A percentile compares a stretch with the other conserved stretches of the same genome.
phyloP scores from a whole-genome alignment of 2,329 filamentous ascomycete genomes.

The Neopestalotiopsis clavispora region DNA sequence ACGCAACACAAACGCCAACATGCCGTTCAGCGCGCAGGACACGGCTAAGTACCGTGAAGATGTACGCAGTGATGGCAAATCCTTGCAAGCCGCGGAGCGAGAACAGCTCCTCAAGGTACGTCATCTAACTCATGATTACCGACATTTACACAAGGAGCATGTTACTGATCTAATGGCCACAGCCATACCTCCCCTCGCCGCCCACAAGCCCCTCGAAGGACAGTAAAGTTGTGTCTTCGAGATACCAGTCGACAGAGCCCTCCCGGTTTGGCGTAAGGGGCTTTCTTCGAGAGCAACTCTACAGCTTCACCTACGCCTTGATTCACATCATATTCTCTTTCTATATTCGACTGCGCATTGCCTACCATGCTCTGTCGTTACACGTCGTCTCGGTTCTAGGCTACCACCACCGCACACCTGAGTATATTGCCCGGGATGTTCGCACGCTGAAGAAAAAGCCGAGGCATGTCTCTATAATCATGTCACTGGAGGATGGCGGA shows the following conservation, averaged over 20 bases:
- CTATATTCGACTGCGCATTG: slow-evolving; percentile 81
- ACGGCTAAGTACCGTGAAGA: slow-evolving; percentile 50
- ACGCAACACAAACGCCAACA: slow-evolving; percentile 26
- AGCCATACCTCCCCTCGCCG: slow-evolving; percentile 42
- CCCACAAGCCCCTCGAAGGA: slow-evolving; percentile 21
- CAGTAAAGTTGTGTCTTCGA: slow-evolving; percentile 28
- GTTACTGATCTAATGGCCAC: slow-evolving; percentile 19
- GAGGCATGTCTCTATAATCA: slow-evolving; percentile 84
- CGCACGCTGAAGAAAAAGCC: slow-evolving; percentile 75
- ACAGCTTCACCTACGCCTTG: slow-evolving; percentile 69
- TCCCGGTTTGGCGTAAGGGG: slow-evolving; percentile 62
- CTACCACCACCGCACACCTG: slow-evolving; percentile 94
- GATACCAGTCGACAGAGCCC: slow-evolving; percentile 25
- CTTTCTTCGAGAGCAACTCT: slow-evolving; percentile 66
- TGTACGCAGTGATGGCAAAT: slow-evolving; percentile 46
- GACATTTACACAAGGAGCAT: background rate
- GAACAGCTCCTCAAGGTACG: slow-evolving; percentile 43
- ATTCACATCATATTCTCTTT: slow-evolving; percentile 86
- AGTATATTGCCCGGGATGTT: slow-evolving; percentile 89
- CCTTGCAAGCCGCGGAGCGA: slow-evolving; percentile 48
- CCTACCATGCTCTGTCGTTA: slow-evolving; percentile 79
- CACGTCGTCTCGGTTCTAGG: slow-evolving; percentile 82
- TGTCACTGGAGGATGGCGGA: slow-evolving; percentile 74
- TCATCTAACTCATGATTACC: background rate
- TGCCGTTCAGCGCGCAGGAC: slow-evolving; percentile 43